Conservation (phyloP, 192 early-diverging fungal genomes). For the Backusella tarrabulga region DNA sequence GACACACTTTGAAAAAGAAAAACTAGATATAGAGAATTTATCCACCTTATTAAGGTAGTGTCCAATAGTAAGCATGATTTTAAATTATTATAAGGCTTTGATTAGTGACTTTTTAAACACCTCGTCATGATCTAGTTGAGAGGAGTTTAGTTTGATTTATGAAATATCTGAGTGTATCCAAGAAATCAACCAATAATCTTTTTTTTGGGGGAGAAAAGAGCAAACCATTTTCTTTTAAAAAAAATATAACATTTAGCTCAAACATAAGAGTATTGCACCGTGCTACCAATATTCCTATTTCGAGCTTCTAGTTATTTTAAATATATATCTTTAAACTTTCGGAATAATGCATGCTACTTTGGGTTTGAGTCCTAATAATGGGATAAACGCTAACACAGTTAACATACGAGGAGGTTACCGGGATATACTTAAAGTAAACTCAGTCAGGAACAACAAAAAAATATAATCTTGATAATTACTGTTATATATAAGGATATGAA, state of each 20-base stretch:
- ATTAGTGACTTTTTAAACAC: not conserved
- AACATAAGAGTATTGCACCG: too few species aligned
- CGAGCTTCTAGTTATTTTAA: too few species aligned
- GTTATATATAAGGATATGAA: not conserved
- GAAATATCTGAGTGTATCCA: not conserved
- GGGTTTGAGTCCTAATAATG: too few species aligned
- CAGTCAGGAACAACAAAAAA: too few species aligned
- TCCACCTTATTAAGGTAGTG: not conserved
- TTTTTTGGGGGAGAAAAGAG: not conserved
- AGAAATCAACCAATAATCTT: not conserved
- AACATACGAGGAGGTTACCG: too few species aligned
- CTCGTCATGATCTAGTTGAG: not conserved
- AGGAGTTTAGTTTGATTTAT: slow-evolving; percentile 1
- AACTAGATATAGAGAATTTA: not conserved
- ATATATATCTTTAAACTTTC: too few species aligned
- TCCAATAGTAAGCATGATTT: not conserved
- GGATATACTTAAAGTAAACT: too few species aligned
- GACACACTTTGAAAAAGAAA: not conserved
- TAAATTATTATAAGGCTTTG: not conserved
- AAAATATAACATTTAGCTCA: not conserved
- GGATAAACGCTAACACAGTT: too few species aligned
- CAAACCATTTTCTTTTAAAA: not conserved
- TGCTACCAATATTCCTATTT: too few species aligned
- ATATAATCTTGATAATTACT: too few species aligned
- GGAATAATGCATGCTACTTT: too few species aligned